phyloP scores from a whole-genome alignment of 1,284 basidiomycete genomes.

The Ceratorhiza oryzae-sativae region DNA sequence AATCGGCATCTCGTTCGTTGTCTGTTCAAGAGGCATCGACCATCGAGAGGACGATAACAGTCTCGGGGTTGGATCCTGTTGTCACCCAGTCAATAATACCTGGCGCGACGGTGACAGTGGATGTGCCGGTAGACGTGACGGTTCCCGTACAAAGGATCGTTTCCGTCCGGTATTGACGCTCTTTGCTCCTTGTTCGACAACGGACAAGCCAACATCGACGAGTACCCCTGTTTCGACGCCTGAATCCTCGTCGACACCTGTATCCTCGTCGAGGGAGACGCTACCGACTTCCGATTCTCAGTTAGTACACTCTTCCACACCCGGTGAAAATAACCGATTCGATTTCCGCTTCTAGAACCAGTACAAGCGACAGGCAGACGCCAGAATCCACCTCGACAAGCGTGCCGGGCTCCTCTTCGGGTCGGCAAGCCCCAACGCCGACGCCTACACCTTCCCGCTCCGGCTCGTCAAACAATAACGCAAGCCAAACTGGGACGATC shows the following conservation, averaged over 20 bases:
- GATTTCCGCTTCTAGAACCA: background rate
- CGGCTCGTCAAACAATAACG: constrained; percentile 1
- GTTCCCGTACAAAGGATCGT: constrained; percentile 5
- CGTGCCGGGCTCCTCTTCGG: background rate
- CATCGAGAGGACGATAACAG: background rate
- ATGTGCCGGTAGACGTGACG: background rate
- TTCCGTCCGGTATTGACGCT: constrained; percentile 20
- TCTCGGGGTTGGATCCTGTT: background rate
- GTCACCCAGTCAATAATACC: background rate
- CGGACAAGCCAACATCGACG: background rate
- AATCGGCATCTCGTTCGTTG: background rate
- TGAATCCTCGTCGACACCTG: background rate
- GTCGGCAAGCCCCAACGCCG: background rate
- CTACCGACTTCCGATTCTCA: constrained; percentile 10
- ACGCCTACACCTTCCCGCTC: background rate
- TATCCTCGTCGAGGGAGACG: background rate
- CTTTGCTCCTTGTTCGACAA: constrained; percentile 21
- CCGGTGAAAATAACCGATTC: background rate
- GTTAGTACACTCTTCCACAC: constrained; percentile 2
- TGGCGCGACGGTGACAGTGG: constrained; percentile 14
- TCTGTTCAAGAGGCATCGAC: background rate
- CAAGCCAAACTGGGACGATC: constrained; percentile 24
- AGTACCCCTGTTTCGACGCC: background rate
- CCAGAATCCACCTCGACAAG: background rate
- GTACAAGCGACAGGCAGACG: background rate